phyloP scores from a whole-genome alignment of 2,329 filamentous ascomycete species.

The Sclerotinia sclerotiorum region DNA sequence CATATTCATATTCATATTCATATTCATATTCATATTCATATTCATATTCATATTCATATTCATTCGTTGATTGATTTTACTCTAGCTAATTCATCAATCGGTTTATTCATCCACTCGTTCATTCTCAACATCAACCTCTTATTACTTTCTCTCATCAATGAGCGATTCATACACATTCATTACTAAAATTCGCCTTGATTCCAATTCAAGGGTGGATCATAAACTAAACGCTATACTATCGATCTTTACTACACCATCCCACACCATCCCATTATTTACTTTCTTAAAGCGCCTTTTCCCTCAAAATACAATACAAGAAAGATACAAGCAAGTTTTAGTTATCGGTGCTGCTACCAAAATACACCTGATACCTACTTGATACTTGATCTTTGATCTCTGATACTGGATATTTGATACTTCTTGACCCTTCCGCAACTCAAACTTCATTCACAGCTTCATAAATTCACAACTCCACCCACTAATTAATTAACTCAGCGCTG shows the following conservation, averaged over 20 bases:
- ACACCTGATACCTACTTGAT: neutral
- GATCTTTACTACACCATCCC: neutral
- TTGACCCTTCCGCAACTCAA: neutral
- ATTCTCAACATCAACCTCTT: neutral
- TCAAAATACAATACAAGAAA: neutral
- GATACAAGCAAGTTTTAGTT: neutral
- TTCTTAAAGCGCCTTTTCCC: neutral
- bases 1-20: too few relatives aligned
- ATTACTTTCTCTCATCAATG: neutral
- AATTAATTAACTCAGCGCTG: neutral
- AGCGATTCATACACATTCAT: constrained; percentile 3
- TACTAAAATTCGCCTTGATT: neutral
- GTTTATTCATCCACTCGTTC: neutral
- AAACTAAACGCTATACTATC: neutral
- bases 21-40: neutral
- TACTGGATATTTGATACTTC: neutral
- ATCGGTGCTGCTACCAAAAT: neutral
- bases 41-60: neutral
- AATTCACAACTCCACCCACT: neutral
- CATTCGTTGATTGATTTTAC: neutral
- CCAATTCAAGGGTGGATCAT: neutral
- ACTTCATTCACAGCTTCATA: neutral
- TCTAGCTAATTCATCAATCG: neutral
- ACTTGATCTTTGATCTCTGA: neutral
- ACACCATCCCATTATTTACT: neutral